phyloP scores from a whole-genome alignment of 2,329 filamentous ascomycete genomes.

The Cladosporium halotolerans region DNA sequence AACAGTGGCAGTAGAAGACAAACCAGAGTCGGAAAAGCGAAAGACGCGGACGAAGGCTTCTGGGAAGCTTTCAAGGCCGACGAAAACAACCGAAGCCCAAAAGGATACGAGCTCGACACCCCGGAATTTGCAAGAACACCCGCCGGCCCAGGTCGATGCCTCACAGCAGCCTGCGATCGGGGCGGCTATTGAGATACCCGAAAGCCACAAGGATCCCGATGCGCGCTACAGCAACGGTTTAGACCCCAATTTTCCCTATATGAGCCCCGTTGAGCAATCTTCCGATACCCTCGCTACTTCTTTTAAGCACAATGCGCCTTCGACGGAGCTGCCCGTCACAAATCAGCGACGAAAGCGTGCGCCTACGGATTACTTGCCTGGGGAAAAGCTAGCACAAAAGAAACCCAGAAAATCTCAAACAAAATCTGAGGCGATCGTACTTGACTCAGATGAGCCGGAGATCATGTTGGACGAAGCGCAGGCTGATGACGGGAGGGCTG shows the following conservation, averaged over 20 bases:
- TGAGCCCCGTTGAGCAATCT: too few relatives aligned
- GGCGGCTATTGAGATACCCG: too few relatives aligned
- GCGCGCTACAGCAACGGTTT: too few relatives aligned
- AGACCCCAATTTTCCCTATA: too few relatives aligned
- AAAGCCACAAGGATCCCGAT: too few relatives aligned
- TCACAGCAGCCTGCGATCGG: too few relatives aligned
- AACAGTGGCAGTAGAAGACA: too few relatives aligned
- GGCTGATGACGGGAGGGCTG: neutral
- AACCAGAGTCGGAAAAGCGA: neutral
- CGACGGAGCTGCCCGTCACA: too few relatives aligned
- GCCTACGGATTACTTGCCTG: neutral
- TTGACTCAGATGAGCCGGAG: slow-evolving; percentile 25
- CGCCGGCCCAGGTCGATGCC: too few relatives aligned
- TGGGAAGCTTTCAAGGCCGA: slow-evolving; percentile 11
- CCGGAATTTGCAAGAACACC: too few relatives aligned
- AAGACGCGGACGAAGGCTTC: slow-evolving; percentile 1
- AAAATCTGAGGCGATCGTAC: slow-evolving; percentile 24
- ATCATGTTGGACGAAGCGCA: slow-evolving; percentile 6
- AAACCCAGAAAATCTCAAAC: slow-evolving; percentile 16
- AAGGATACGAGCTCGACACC: neutral
- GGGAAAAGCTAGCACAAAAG: slow-evolving; percentile 5
- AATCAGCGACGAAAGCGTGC: slow-evolving; percentile 7
- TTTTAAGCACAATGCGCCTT: too few relatives aligned
- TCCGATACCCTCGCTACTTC: too few relatives aligned
- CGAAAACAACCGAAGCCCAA: neutral